Base-by-base conservation (phyloP, 108 stramenopile genomes). In the Pinguiococcus pyrenoidosus region DNA sequence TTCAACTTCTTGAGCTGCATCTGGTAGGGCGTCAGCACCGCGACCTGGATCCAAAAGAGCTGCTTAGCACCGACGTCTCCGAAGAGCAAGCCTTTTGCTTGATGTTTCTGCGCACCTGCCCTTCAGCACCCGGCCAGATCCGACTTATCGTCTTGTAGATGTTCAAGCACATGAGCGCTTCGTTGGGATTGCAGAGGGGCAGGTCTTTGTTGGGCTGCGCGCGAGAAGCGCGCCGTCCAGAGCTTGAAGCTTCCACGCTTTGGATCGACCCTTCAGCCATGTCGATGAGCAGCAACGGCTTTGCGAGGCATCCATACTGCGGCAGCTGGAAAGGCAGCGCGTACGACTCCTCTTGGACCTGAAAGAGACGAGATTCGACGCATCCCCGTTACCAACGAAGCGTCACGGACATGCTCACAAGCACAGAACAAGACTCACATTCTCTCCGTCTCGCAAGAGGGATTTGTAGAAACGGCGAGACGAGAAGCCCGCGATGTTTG, bases 401-500 rank as follows among this genome's bases (percentile, higher is more conserved):
- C n/a, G n/a, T n/a, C n/a, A n/a, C n/a, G n/a, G n/a, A n/a, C n/a
- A n/a, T n/a, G n/a, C n/a, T n/a, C n/a, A n/a, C n/a, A n/a, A n/a
- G n/a, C n/a, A n/a, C n/a, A n/a, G n/a, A n/a, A n/a, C n/a, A n/a
- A n/a, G n/a, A n/a, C 4, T 41, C 18, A 71, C 69, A 27, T 66
- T 66, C 4, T 18, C 56, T 1, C 69, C 69, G 29, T 71, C 69
- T 36, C 41, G 44, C 7, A 71, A 56, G 35, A 32, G 14, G 33
- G 23, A 21, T 5, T 63, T 50, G 49, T 66, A 66, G 34, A 64
- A 64, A 12, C 38, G 32, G 6, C 30, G 35, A 8, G 54, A 82
- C 0, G 89, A 79, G 54, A 89, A 92, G 17, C 84, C 82, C n/a
- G 85, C 71, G 37, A 96, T 88, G n/a, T 73, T 74, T 13, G 90